Evolutionary conservation across 108 stramenopile species (phyloP), one percentile per base, ranked within the genome.

Genomic region (Pseudonitzschia delicatissima): DNA sequence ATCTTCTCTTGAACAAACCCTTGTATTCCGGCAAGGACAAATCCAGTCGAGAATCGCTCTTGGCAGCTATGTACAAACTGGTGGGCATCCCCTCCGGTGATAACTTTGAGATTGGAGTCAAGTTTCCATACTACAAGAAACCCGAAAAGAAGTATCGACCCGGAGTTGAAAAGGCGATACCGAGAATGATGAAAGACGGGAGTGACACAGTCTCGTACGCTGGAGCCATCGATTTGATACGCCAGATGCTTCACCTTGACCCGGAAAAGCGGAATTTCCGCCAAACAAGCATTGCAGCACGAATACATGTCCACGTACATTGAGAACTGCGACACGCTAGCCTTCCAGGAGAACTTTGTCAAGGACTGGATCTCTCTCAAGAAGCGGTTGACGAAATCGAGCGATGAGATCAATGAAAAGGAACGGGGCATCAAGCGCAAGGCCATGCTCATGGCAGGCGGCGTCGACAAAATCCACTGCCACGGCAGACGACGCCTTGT

Each of bases 331-430:
- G 62, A 37, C 27, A 36, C 45, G 1, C 9, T 45, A 58, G 23
- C 39, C 2, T 93, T 87, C 64, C 88, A 81, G 7, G 71, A 85
- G 20, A 64, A 66, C 4, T 93, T 73, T 64, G 88, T 88, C 21
- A 66, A 76, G 37, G 88, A 93, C 60, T 93, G 91, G 91, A 82
- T 83, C 3, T 35, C 71, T 39, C 53, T 93, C 62, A 93, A 88
- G 53, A 74, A 62, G 35, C 57, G 58, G 17, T 20, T 69, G 37
- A 57, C 70, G 71, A 20, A 49, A 31, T 59, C 72, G 25, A 61
- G 28, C 3, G 53, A 29, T 4, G 57, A 69, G 34, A 48, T 69
- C 20, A 55, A 52, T 11, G 71, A 60, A 57, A 58, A 28, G 37
- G 68, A 74, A 67, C 74, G 79, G 36, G 77, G 76, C 15, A 66